phyloP scores from a whole-genome alignment of 2,329 filamentous ascomycete genomes.

The Daldinia sp. region DNA sequence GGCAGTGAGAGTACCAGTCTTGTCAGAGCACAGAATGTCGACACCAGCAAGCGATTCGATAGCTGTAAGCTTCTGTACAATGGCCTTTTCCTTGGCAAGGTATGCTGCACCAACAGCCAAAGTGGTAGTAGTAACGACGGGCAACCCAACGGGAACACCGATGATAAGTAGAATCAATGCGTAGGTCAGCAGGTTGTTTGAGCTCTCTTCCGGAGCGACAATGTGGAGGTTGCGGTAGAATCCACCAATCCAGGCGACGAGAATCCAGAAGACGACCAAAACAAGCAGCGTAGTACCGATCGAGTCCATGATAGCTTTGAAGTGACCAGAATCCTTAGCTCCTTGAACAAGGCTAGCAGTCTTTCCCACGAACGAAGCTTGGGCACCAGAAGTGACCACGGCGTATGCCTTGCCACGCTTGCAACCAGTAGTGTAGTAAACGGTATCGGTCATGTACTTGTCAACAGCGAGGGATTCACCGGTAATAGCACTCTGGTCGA shows the following conservation, averaged over 20 bases:
- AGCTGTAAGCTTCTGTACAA: conserved; percentile 79
- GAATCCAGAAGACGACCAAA: conserved; percentile 78
- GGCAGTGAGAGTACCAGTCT: conserved; percentile 78
- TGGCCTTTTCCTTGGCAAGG: conserved; percentile 78
- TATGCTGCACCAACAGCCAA: conserved; percentile 79
- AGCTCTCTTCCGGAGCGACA: conserved; percentile 66
- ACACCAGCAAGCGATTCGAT: conserved; percentile 80
- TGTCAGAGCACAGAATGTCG: conserved; percentile 80
- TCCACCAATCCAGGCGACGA: conserved; percentile 77
- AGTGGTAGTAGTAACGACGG: conserved; percentile 79
- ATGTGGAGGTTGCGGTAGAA: conserved; percentile 78
- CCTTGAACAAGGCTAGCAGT: conserved; percentile 77
- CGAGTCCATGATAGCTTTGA: conserved; percentile 84
- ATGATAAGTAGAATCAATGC: conserved; percentile 76
- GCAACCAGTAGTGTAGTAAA: conserved; percentile 81
- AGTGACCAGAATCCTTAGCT: conserved; percentile 77
- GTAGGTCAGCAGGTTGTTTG: conserved; percentile 72
- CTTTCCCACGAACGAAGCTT: conserved; percentile 78
- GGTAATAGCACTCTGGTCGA: conserved; percentile 80
- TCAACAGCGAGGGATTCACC: conserved; percentile 79
- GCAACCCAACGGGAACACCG: conserved; percentile 79
- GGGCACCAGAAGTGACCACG: conserved; percentile 72
- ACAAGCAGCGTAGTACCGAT: conserved; percentile 78
- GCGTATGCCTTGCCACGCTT: conserved; percentile 80
- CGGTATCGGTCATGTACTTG: conserved; percentile 78